phyloP scores from a whole-genome alignment of 23 red algal genomes.

The Pyropia haitanensis region DNA sequence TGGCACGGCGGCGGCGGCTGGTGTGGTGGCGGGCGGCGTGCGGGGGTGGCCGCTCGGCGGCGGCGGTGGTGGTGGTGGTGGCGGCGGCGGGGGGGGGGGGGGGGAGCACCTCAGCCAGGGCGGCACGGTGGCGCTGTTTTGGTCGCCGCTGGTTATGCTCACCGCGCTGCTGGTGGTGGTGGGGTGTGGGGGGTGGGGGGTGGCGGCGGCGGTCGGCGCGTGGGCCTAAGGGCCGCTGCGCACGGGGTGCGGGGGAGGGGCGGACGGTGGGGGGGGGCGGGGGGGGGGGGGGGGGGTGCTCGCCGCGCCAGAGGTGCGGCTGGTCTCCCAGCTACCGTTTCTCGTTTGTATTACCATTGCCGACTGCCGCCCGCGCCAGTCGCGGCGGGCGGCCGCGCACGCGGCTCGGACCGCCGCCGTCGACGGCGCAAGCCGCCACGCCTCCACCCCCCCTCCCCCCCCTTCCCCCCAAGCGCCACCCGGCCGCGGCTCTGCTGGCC shows the following conservation, averaged over 20 bases:
- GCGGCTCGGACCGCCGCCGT: too few relatives aligned
- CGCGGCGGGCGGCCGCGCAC: too few relatives aligned
- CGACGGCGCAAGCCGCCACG: too few relatives aligned
- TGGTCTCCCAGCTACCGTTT: too few relatives aligned
- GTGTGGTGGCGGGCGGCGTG: not conserved
- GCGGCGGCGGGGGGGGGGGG: not conserved
- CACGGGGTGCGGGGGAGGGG: not conserved
- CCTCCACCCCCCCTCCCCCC: too few relatives aligned
- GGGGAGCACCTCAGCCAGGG: constrained; percentile 5
- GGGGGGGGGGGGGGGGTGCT: too few relatives aligned
- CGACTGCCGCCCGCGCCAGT: too few relatives aligned
- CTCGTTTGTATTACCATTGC: too few relatives aligned
- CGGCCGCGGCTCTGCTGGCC: too few relatives aligned
- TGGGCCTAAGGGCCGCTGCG: not conserved
- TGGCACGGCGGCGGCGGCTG: not conserved
- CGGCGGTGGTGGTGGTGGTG: not conserved
- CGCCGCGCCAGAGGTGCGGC: too few relatives aligned
- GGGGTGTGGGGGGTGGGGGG: not conserved
- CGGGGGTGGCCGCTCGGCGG: not conserved
- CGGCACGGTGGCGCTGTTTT: not conserved
- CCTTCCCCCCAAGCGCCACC: too few relatives aligned
- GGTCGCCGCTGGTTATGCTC: not conserved
- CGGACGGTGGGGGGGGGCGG: not conserved
- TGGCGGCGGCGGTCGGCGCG: not conserved
- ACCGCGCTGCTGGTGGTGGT: not conserved